phyloP scores from a whole-genome alignment of 2,329 filamentous ascomycete genomes.

The Aspergillus costaricaensis region DNA sequence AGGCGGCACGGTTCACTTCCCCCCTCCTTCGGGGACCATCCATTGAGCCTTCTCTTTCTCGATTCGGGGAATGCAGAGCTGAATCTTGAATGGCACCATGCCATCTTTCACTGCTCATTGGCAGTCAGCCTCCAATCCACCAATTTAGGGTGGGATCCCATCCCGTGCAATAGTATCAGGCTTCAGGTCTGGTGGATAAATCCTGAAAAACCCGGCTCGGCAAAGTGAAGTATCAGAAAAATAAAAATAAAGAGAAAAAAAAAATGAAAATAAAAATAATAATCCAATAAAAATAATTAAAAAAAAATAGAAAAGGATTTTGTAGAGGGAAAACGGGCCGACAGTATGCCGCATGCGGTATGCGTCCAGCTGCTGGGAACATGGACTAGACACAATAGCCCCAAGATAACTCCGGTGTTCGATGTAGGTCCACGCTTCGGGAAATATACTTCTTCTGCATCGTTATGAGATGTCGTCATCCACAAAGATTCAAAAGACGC shows the following conservation, averaged over 20 bases:
- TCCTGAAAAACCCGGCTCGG: neutral
- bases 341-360: slow-evolving; percentile 15
- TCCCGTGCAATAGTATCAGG: slow-evolving; percentile 15
- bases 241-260: neutral
- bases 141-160: slow-evolving; percentile 12
- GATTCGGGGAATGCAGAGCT: slow-evolving; percentile 18
- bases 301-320: too few relatives aligned
- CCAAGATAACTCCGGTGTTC: slow-evolving; percentile 13
- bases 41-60: slow-evolving; percentile 21
- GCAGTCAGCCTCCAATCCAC: slow-evolving; percentile 9
- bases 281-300: too few relatives aligned
- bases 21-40: slow-evolving; percentile 8
- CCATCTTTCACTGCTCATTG: slow-evolving; percentile 20
- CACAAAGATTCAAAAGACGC: slow-evolving; percentile 22
- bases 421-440: slow-evolving; percentile 22
- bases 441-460: slow-evolving; percentile 17
- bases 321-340: slow-evolving; percentile 10
- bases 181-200: neutral
- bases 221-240: neutral
- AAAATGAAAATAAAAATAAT: neutral
- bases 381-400: slow-evolving; percentile 12
- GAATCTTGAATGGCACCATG: slow-evolving; percentile 16
- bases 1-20: slow-evolving; percentile 9
- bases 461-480: slow-evolving; percentile 18
- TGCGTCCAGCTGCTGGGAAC: slow-evolving; percentile 11